Percentiles rank a stretch among this genome's conserved stretches.
These are phyloP conservation scores for Tetrastigma voinierianum DNA, from an alignment of 164 flowering plant species.

Conservation along the genomic window DNA sequence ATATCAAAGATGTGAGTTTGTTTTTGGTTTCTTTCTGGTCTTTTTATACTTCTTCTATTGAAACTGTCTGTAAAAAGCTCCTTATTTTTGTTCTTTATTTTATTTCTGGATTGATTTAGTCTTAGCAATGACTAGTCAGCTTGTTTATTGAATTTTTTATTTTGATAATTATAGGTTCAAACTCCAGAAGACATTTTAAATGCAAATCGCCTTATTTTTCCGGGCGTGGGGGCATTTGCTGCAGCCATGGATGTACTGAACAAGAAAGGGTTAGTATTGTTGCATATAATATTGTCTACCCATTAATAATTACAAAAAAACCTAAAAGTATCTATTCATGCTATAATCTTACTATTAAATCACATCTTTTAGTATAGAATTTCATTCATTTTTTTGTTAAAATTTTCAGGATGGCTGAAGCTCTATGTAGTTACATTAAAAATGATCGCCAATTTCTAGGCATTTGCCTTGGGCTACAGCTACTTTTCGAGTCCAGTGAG, in stretches of 20 bases:
- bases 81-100: neutral
- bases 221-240: constrained; percentile 99
- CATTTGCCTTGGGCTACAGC: constrained; percentile 94
- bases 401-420: constrained; percentile 81
- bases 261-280: constrained; percentile 53
- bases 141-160: neutral
- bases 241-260: constrained; percentile 83
- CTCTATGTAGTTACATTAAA: constrained; percentile 71
- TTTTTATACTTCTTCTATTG: too few relatives aligned
- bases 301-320: neutral
- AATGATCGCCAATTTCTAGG: constrained; percentile 93
- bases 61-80: too few relatives aligned
- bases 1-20: constrained; percentile 70
- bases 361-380: neutral
- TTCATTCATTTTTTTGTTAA: neutral
- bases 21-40: neutral
- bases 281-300: neutral
- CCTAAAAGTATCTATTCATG: too few relatives aligned
- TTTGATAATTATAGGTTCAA: constrained; percentile 57
- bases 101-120: constrained; percentile 1
- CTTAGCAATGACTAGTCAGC: neutral
- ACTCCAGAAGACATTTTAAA: constrained; percentile 77
- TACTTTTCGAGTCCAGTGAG: constrained; percentile 93
- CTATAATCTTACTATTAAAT: neutral
- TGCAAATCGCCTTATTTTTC: constrained; percentile 84